Percentiles rank a stretch among this genome's conserved stretches.
Evolutionary conservation across 2,329 filamentous ascomycete species (phyloP).

Genomic region (Penicillium janthinellum): DNA sequence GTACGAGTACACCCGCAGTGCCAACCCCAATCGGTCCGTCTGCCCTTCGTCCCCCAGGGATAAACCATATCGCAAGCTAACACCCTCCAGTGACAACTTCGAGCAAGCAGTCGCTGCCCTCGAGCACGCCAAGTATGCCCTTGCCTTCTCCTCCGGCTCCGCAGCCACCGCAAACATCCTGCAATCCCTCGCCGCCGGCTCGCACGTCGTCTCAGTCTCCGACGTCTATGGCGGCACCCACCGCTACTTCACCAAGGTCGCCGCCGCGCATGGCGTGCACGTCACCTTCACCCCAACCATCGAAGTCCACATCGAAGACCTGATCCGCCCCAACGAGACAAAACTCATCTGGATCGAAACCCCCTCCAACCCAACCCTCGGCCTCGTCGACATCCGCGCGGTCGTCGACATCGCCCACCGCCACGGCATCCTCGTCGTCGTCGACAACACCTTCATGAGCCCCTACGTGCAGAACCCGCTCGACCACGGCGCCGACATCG

Average conservation of each 20-base stretch:
- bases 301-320: constrained; percentile 78
- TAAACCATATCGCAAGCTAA: constrained; percentile 5
- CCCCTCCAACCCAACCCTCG: constrained; percentile 90
- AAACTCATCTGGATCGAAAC: constrained; percentile 97
- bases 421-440: constrained; percentile 91
- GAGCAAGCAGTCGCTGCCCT: constrained; percentile 88
- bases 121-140: constrained; percentile 87
- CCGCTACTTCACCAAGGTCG: constrained; percentile 98
- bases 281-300: constrained; percentile 95
- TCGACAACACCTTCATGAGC: constrained; percentile 97
- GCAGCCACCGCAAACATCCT: constrained; percentile 92
- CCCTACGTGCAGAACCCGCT: constrained; percentile 97
- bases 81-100: constrained; percentile 71
- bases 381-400: constrained; percentile 87
- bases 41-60: not conserved
- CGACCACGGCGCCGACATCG: constrained; percentile 91
- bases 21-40: constrained; percentile 79
- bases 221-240: constrained; percentile 98
- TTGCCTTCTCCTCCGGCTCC: constrained; percentile 92
- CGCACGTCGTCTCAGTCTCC: constrained; percentile 93
- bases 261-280: constrained; percentile 86
- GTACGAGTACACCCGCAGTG: constrained; percentile 91
- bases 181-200: constrained; percentile 85
- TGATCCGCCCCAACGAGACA: constrained; percentile 80
- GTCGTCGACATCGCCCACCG: constrained; percentile 81